Evolutionary conservation across 768 basidiomycete genomes (phyloP).

Genomic region (Dioszegia crocea): DNA sequence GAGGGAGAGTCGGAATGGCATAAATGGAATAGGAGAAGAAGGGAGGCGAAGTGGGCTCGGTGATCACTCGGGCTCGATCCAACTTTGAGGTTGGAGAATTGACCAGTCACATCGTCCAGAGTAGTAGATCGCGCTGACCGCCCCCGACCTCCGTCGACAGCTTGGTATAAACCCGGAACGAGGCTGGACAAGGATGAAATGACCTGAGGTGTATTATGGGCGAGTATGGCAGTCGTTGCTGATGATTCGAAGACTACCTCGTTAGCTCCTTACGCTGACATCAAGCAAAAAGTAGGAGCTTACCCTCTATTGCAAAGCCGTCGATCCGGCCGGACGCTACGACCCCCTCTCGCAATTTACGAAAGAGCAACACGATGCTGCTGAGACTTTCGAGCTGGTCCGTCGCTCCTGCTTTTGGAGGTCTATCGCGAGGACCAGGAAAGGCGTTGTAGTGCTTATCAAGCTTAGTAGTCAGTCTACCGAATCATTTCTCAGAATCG

Average conservation of each 20-base stretch:
- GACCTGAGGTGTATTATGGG: slow-evolving; percentile 35
- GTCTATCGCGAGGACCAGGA: slow-evolving; percentile 13
- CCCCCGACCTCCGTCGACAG: too few relatives aligned
- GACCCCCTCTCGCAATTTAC: slow-evolving; percentile 47
- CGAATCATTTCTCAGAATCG: too few relatives aligned
- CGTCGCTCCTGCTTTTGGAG: slow-evolving; percentile 14
- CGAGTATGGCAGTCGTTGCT: slow-evolving; percentile 29
- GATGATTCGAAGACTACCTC: slow-evolving; percentile 44
- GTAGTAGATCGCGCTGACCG: too few relatives aligned
- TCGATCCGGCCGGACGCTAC: slow-evolving; percentile 43
- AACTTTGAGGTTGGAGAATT: not conserved
- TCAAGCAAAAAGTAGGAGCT: slow-evolving; percentile 2
- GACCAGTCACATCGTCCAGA: not conserved
- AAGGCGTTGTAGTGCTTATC: slow-evolving; percentile 33
- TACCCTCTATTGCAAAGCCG: slow-evolving; percentile 45
- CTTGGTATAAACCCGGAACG: slow-evolving; percentile 36
- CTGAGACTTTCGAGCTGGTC: slow-evolving; percentile 41
- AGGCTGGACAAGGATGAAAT: slow-evolving; percentile 40
- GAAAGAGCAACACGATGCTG: slow-evolving; percentile 43
- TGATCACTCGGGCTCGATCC: not conserved
- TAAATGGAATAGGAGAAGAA: slow-evolving; percentile 33
- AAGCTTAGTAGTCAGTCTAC: slow-evolving; percentile 29
- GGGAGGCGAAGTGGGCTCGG: slow-evolving; percentile 11
- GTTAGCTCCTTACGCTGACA: not conserved
- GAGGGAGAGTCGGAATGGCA: slow-evolving; percentile 10